Evolutionary conservation across 78 protist genomes (phyloP).

Genomic region (Dictyostelium intermedium): DNA sequence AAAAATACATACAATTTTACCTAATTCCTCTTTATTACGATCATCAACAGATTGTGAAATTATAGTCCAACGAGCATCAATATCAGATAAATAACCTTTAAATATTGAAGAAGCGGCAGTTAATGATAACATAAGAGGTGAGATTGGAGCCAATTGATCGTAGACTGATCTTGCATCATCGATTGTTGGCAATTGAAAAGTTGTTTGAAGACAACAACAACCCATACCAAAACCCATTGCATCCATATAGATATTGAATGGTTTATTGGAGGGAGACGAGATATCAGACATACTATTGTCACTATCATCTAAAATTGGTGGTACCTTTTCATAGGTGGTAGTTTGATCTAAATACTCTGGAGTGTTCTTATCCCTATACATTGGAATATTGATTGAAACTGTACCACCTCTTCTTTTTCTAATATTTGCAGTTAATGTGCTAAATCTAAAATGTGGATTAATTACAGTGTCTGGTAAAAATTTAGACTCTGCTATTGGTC

Average conservation of each 20-base stretch:
- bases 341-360: constrained; percentile 22
- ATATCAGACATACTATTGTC: neutral
- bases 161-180: constrained; percentile 93
- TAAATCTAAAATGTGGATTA: constrained; percentile 93
- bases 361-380: constrained; percentile 91
- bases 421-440: constrained; percentile 94
- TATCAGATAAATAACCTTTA: constrained; percentile 93
- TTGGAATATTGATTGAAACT: constrained; percentile 93
- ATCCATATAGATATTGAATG: constrained; percentile 95
- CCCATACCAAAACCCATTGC: constrained; percentile 99
- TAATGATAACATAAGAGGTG: constrained; percentile 88
- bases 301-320: constrained; percentile 7
- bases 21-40: constrained; percentile 90
- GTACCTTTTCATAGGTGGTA: neutral
- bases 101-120: constrained; percentile 93
- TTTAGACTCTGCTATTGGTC: constrained; percentile 82
- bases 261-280: neutral
- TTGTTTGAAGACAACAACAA: constrained; percentile 95
- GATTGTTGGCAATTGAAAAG: constrained; percentile 90
- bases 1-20: constrained; percentile 20
- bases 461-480: constrained; percentile 93
- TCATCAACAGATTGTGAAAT: constrained; percentile 96
- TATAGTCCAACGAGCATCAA: constrained; percentile 94
- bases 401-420: constrained; percentile 90
- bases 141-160: constrained; percentile 90